These are phyloP conservation scores for Lachnellula subtilissima DNA, from an alignment of 2,329 filamentous ascomycete genomes.

Conservation along the genomic window DNA sequence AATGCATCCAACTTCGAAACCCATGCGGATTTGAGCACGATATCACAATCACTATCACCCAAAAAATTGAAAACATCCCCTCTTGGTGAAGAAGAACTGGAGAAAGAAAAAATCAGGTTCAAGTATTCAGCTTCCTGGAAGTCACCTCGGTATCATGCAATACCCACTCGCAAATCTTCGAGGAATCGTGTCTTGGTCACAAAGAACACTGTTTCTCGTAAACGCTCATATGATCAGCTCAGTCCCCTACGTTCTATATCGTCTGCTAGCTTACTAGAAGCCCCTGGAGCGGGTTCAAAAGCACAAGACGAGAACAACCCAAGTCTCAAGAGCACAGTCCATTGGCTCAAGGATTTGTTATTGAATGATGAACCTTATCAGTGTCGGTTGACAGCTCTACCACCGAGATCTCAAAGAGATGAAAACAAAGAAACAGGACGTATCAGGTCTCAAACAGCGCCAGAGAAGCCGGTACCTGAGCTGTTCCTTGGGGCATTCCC, in stretches of 20 bases:
- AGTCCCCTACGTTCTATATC: conserved; percentile 15
- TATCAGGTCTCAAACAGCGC: conserved; percentile 12
- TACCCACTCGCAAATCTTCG: conserved; percentile 21
- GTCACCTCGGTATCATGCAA: conserved; percentile 6
- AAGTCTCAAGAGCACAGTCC: conserved; percentile 20
- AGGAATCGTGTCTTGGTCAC: conserved; percentile 13
- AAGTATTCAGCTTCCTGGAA: conserved; percentile 2
- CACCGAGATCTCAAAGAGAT: conserved; percentile 19
- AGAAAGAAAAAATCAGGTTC: conserved; percentile 7
- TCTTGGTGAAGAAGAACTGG: conserved; percentile 7
- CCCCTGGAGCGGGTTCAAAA: conserved; percentile 1
- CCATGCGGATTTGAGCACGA: conserved; percentile 1
- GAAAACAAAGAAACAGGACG: conserved; percentile 3
- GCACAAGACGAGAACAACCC: conserved; percentile 10
- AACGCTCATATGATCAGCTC: conserved; percentile 10
- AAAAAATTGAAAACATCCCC: conserved; percentile 12
- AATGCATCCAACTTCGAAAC: background rate
- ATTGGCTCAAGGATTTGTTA: conserved; percentile 28
- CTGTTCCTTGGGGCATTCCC: conserved; percentile 14
- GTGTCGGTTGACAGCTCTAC: conserved; percentile 25
- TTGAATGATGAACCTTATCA: conserved; percentile 24
- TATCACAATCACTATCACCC: background rate
- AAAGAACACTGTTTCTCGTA: background rate
- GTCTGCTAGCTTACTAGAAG: conserved; percentile 12
- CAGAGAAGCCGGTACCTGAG: conserved; percentile 7